Evolutionary conservation across 1,284 basidiomycete genomes (phyloP), one percentile per base, ranked within the genome.

Genomic region (Ustilago cynodontis): DNA sequence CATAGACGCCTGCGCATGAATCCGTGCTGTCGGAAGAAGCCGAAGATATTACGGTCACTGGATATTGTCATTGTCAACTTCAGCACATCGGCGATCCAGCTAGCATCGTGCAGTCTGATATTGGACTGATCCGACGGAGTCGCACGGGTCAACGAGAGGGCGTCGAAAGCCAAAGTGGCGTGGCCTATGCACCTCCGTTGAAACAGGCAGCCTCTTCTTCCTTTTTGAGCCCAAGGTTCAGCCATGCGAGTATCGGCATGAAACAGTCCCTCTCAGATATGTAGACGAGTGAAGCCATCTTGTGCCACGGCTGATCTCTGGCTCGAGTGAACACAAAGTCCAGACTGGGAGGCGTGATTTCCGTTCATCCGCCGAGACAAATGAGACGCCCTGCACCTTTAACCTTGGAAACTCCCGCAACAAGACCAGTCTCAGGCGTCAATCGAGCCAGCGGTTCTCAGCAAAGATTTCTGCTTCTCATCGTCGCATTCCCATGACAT

Each of bases 161-260:
- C 43, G 18, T 45, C n/a, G 43, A 20, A 7, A 16, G 43, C 43
- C 43, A 45, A n/a, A 45, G 43, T 45, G 43, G 43, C n/a, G 43
- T 45, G 43, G 43, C 13, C 43, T 4, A 2, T 45, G 22, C 43
- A n/a, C n/a, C 43, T 8, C 35, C 35, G 14, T 37, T 9, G 9
- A 10, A 37, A 9, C 14, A 16, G 35, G 9, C 35, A 14, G 35
- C 9, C 39, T 14, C 13, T 20, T 41, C 13, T 14, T 41, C 13
- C n/a, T n/a, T 20, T 45, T 24, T n/a, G 7, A 4, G 37, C 20
- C 24, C 22, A 11, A 41, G 37, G 54, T 56, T 56, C 54, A 39
- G 35, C 54, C 54, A 56, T 24, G 54, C 54, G 54, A 56, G 54
- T 4, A n/a, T 13, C 13, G 33, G 54, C 54, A 56, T 56, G 54